Percentiles rank a stretch among this genome's conserved stretches.
phyloP scores from a whole-genome alignment of 345 rosid genomes.

The Dipteronia sinensis region DNA sequence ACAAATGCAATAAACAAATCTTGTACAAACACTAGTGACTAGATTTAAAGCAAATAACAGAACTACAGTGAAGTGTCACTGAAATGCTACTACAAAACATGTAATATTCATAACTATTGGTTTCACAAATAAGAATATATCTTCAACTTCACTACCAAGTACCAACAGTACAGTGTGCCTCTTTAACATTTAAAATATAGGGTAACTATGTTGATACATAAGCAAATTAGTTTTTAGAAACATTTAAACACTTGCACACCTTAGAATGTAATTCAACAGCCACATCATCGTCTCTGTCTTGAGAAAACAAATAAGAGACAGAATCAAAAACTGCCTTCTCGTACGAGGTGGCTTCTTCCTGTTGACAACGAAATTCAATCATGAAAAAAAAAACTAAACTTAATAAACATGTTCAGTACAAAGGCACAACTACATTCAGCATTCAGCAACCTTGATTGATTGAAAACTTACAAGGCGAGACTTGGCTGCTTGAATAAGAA shows the following conservation, averaged over 20 bases:
- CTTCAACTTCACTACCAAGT: background rate
- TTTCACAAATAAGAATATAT: background rate
- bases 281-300: slow-evolving; percentile 65
- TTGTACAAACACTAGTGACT: slow-evolving; percentile 2
- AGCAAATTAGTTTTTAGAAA: background rate
- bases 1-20: slow-evolving; percentile 13
- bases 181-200: background rate
- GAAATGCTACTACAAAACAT: slow-evolving; percentile 3
- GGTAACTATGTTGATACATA: background rate
- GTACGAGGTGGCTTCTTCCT: slow-evolving; percentile 74
- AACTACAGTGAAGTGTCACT: background rate
- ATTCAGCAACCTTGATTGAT: background rate
- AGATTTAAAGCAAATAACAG: slow-evolving; percentile 12
- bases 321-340: slow-evolving; percentile 73
- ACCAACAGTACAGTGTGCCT: too few species aligned
- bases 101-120: background rate
- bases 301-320: slow-evolving; percentile 54
- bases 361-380: slow-evolving; percentile 8
- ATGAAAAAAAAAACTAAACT: background rate
- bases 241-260: slow-evolving; percentile 35
- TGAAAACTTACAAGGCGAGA: slow-evolving; percentile 50
- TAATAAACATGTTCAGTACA: too few species aligned
- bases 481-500: slow-evolving; percentile 53
- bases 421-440: background rate
- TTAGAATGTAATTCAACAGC: slow-evolving; percentile 65